These are phyloP conservation scores for Rhododendron molle DNA, from an alignment of 148 eudicot species.

Conservation along the genomic window DNA sequence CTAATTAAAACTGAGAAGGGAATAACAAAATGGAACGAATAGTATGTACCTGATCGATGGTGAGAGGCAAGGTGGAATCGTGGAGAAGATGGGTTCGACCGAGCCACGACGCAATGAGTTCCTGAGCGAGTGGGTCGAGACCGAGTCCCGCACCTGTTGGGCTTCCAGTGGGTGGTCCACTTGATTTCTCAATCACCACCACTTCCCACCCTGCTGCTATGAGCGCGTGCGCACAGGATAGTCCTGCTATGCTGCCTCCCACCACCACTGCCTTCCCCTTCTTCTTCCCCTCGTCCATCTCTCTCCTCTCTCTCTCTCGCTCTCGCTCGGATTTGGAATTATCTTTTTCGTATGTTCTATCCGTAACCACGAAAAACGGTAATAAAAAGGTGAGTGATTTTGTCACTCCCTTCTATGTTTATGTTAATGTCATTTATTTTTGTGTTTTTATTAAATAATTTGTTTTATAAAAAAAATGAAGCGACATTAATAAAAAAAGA, in stretches of 20 bases:
- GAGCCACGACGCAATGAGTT: conserved; percentile 54
- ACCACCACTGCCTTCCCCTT: conserved; percentile 61
- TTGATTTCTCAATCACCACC: conserved; percentile 64
- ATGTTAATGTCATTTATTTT: no score
- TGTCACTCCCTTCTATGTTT: no score
- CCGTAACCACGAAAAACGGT: no score
- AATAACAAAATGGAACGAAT: no score
- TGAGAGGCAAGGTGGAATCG: conserved; percentile 41
- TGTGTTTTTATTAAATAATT: no score
- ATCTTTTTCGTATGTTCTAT: no score
- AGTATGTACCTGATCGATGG: not conserved
- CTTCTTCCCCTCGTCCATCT: conserved; percentile 6
- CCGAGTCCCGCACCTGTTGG: conserved; percentile 89
- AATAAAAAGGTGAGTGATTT: no score
- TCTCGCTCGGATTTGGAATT: not conserved
- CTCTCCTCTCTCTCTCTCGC: not conserved
- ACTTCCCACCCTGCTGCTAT: conserved; percentile 70
- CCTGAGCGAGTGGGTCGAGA: conserved; percentile 45
- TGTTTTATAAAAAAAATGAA: no score
- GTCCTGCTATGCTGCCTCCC: conserved; percentile 83
- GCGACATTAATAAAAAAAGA: no score
- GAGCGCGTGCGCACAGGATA: conserved; percentile 65
- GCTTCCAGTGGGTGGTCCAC: conserved; percentile 47
- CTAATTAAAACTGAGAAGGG: not conserved
- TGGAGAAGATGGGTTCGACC: conserved; percentile 24